Conservation (phyloP, 1,139 yeast species). For the Yamadazyma blattariae region DNA sequence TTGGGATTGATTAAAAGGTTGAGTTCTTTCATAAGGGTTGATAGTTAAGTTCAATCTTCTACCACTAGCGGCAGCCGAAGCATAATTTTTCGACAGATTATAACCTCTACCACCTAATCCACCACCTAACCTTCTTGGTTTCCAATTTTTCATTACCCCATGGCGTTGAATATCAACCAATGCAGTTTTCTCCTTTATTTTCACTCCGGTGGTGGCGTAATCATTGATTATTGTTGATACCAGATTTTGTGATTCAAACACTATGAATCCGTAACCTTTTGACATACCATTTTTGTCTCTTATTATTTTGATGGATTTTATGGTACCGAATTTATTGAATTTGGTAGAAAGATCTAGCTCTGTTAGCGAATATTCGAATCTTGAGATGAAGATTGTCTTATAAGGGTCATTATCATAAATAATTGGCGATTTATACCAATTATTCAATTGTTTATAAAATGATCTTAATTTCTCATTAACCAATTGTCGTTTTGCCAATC, state of each 20-base stretch:
- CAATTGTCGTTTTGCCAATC: constrained; percentile 10
- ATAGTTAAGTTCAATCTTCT: constrained; percentile 21
- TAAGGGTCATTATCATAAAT: constrained; percentile 59
- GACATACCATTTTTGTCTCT: constrained; percentile 57
- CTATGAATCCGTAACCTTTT: constrained; percentile 83
- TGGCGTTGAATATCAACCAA: constrained; percentile 86
- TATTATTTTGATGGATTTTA: constrained; percentile 67
- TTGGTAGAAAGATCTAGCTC: constrained; percentile 68
- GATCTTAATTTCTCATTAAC: constrained; percentile 30
- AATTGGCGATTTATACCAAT: constrained; percentile 47
- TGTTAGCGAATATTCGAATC: constrained; percentile 63
- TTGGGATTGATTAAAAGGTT: not conserved
- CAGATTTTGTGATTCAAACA: constrained; percentile 58
- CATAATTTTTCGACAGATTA: constrained; percentile 42
- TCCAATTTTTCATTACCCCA: constrained; percentile 71
- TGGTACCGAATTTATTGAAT: constrained; percentile 66
- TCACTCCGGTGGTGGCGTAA: constrained; percentile 52
- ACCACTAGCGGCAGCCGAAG: constrained; percentile 51
- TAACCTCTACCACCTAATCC: constrained; percentile 64
- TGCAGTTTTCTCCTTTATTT: constrained; percentile 39
- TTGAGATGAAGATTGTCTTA: constrained; percentile 71
- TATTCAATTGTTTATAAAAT: constrained; percentile 33
- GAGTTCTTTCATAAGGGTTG: constrained; percentile 1
- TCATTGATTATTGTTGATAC: constrained; percentile 59
- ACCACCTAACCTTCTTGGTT: constrained; percentile 71